A percentile compares a stretch with the other conserved stretches of the same genome.
Conservation (phyloP, 2,329 filamentous ascomycete genomes). For the Epichloe uncinata region DNA sequence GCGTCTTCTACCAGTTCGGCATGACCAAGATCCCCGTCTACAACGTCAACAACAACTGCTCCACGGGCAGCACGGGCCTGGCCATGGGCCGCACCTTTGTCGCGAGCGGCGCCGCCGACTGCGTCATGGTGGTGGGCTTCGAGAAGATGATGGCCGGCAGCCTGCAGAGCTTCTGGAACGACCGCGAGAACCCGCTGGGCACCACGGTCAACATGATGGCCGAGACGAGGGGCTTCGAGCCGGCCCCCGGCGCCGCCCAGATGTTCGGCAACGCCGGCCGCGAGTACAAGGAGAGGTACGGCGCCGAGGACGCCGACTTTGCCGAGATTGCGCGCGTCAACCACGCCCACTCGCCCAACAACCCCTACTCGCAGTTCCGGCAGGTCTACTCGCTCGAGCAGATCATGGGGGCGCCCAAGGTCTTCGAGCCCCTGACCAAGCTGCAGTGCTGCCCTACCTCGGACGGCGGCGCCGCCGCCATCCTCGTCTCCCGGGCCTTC, state of each 20-base stretch:
- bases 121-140: slow-evolving; percentile 83
- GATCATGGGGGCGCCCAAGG: slow-evolving; percentile 60
- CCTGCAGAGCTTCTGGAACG: slow-evolving; percentile 71
- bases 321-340: slow-evolving; percentile 89
- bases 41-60: slow-evolving; percentile 99
- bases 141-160: slow-evolving; percentile 98
- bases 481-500: slow-evolving; percentile 81
- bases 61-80: slow-evolving; percentile 84
- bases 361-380: slow-evolving; percentile 97
- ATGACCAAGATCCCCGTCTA: slow-evolving; percentile 94
- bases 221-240: slow-evolving; percentile 65
- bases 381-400: slow-evolving; percentile 83
- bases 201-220: slow-evolving; percentile 68
- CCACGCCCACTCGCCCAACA: slow-evolving; percentile 79
- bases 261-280: slow-evolving; percentile 89
- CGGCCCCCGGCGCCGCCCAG: slow-evolving; percentile 78
- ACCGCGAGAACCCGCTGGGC: slow-evolving; percentile 68
- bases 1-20: slow-evolving; percentile 97
- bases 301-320: slow-evolving; percentile 74
- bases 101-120: slow-evolving; percentile 68
- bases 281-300: slow-evolving; percentile 95
- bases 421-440: slow-evolving; percentile 82
- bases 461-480: slow-evolving; percentile 78
- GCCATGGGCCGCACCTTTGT: slow-evolving; percentile 74
- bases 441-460: slow-evolving; percentile 98